Conservation (phyloP, 2,329 filamentous ascomycete genomes). For the Exophiala aquamarina region DNA sequence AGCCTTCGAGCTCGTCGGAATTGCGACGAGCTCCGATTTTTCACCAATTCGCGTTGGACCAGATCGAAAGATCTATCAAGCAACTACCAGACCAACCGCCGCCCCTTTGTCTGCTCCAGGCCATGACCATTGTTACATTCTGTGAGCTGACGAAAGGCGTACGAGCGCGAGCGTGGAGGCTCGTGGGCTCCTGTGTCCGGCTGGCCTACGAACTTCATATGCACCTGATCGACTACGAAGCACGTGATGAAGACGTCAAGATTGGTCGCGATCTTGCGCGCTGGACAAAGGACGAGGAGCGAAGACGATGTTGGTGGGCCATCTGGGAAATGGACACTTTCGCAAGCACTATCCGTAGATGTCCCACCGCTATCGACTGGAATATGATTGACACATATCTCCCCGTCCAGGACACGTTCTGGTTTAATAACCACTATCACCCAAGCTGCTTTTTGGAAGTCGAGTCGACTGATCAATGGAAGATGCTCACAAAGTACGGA, state of each 20-base stretch:
- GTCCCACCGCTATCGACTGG: conserved; percentile 37
- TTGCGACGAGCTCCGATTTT: neutral
- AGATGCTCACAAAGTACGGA: conserved; percentile 30
- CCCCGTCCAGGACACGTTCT: conserved; percentile 35
- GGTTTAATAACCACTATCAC: conserved; percentile 31
- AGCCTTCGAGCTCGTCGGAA: neutral
- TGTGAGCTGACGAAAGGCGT: conserved; percentile 39
- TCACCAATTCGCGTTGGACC: neutral
- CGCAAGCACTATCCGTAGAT: conserved; percentile 37
- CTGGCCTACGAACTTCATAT: conserved; percentile 36
- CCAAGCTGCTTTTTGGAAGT: conserved; percentile 31
- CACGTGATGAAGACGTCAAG: neutral
- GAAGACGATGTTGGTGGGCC: conserved; percentile 40
- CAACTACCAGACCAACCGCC: conserved; percentile 35
- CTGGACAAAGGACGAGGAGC: conserved; percentile 34
- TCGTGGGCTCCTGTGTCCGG: conserved; percentile 29
- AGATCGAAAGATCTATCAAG: conserved; percentile 28
- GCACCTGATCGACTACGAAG: conserved; percentile 26
- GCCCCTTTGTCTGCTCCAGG: conserved; percentile 37
- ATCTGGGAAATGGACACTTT: conserved; percentile 45
- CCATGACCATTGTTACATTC: conserved; percentile 34
- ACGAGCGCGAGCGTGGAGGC: conserved; percentile 37
- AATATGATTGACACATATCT: conserved; percentile 36
- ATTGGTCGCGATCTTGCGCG: conserved; percentile 6
- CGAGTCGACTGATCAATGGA: conserved; percentile 36